Evolutionary conservation across 441 rosid species (phyloP).

Genomic region (Jatropha podagrica): DNA sequence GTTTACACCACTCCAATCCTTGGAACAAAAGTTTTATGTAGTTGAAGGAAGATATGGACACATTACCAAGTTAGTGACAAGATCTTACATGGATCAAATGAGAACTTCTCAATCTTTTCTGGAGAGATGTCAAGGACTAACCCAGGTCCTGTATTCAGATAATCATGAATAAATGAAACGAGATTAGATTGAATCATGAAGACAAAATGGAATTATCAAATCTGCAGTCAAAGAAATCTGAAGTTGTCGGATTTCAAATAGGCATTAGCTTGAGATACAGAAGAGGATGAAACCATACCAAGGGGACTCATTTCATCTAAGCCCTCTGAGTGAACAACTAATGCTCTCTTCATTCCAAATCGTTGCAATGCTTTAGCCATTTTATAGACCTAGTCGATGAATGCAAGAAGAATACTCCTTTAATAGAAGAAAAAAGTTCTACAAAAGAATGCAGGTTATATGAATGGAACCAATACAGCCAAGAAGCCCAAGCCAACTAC

Average conservation of each 20-base stretch:
- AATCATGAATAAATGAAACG: constrained; percentile 5
- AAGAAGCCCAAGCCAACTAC: not conserved
- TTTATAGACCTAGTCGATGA: constrained; percentile 62
- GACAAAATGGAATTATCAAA: not conserved
- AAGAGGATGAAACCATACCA: constrained; percentile 42
- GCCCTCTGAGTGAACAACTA: constrained; percentile 95
- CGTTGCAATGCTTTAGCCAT: constrained; percentile 91
- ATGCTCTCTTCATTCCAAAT: constrained; percentile 87
- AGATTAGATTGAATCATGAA: constrained; percentile 17
- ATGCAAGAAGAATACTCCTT: constrained; percentile 5
- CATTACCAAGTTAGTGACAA: not conserved
- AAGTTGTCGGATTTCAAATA: not conserved
- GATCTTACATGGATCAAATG: constrained; percentile 86
- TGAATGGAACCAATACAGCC: not conserved
- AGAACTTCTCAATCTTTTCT: constrained; percentile 64
- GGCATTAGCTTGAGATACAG: not conserved
- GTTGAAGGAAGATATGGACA: not conserved
- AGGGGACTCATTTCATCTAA: constrained; percentile 97
- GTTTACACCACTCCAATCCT: not conserved
- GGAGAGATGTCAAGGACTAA: constrained; percentile 62
- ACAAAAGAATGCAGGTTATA: not conserved
- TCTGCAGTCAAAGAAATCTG: not conserved
- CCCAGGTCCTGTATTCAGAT: constrained; percentile 62
- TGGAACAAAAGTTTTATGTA: not conserved
- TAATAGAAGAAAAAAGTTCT: constrained; percentile 8